Evolutionary conservation across 257 asterid genomes (phyloP), one percentile per base, ranked within the genome.

Genomic region (Rehmannia glutinosa): DNA sequence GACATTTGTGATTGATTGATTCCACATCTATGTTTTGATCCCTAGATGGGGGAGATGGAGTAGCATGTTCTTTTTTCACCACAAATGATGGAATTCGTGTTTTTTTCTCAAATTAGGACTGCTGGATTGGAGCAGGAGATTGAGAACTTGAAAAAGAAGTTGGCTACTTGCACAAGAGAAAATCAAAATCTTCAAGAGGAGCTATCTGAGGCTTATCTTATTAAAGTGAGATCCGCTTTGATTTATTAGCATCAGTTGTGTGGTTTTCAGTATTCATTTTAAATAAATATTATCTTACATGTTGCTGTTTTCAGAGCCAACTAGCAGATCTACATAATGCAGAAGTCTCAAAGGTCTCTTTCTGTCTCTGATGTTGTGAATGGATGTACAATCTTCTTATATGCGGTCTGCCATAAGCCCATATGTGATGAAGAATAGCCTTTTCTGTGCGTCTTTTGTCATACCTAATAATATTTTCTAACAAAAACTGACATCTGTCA

Each of bases 101-200:
- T 51, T 51, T 64, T 62, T 66, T 45, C 64, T 62, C 52, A 64
- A 74, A n/a, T n/a, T 76, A 94, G 99, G 88, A 94, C 88, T 77
- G 95, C 96, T 73, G 96, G 79, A 19, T 76, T 94, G 84, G 99
- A 94, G 83, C 97, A 91, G 81, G 99, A 91, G 80, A 82, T 84
- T 63, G 99, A 91, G 77, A 73, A 64, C 78, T 82, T 91, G 86
- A 84, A 84, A 79, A 85, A 76, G 35, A 84, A 84, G 74, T 74
- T 88, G 75, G 81, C 88, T 64, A 70, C 81, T 71, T 81, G 83
- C 79, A 66, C 79, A 25, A 83, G 90, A 74, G 97, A 91, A 76
- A 88, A 91, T 56, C 86, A 78, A 59, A 88, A 94, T 87, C 88
- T 94, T 71, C 85, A 89, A 73, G 97, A 91, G 75, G 99, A 94